These are phyloP conservation scores for Paecilomyces sp. DNA, from an alignment of 2,329 filamentous ascomycete species.

Conservation along the genomic window DNA sequence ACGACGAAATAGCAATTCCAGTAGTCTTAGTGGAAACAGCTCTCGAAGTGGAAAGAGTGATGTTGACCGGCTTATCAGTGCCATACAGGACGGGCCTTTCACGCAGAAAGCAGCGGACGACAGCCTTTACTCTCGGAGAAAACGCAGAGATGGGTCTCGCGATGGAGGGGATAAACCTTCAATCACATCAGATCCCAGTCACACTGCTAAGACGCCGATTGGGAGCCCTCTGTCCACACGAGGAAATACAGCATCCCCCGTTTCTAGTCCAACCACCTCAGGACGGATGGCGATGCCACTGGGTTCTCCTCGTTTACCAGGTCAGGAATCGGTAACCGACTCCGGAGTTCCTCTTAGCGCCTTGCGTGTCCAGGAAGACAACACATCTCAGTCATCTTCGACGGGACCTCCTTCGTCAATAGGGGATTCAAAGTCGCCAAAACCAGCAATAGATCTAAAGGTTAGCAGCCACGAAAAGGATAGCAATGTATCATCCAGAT, in stretches of 20 bases:
- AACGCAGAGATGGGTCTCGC: neutral
- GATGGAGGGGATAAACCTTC: neutral
- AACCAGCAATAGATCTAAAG: neutral
- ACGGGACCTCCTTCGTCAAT: neutral
- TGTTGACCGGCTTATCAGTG: slow-evolving; percentile 35
- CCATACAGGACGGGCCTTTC: slow-evolving; percentile 32
- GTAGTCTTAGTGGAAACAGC: slow-evolving; percentile 24
- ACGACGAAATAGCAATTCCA: slow-evolving; percentile 17
- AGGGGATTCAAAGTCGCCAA: neutral
- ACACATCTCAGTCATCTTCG: slow-evolving; percentile 6
- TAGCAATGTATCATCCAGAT: neutral
- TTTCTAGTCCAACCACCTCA: slow-evolving; percentile 1
- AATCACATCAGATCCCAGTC: neutral
- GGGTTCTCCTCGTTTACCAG: slow-evolving; percentile 15
- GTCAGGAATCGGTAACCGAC: slow-evolving; percentile 23
- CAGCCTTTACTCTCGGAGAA: slow-evolving; percentile 1
- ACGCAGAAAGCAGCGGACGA: slow-evolving; percentile 8
- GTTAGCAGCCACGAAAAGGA: neutral
- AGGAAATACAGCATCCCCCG: neutral
- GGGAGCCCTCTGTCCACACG: neutral
- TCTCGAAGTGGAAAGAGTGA: slow-evolving; percentile 29
- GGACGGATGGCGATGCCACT: slow-evolving; percentile 11
- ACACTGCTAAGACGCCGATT: neutral
- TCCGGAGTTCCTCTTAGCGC: slow-evolving; percentile 26
- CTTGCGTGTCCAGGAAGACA: slow-evolving; percentile 19